Evolutionary conservation across 805 yeast species (phyloP), one percentile per base, ranked within the genome.

Genomic region (Pichia occidentalis): DNA sequence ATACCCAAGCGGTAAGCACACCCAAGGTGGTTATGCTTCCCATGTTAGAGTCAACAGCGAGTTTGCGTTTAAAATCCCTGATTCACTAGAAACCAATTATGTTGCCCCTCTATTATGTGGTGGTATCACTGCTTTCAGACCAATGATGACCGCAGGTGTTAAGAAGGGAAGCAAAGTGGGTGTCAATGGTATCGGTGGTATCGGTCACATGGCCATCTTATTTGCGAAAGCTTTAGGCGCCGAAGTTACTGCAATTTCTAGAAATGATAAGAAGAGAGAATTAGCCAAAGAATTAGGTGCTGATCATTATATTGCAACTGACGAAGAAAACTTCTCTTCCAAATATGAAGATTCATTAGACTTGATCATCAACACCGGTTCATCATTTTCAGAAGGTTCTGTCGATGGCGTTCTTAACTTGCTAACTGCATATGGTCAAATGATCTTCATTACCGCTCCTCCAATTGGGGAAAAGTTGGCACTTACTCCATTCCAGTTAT

Each of bases 151-250:
- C 5, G 47, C 55, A n/a, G 69, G 67, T 25, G 65, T 62, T 49
- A 73, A 70, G 39, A 66, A 68, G 33, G 75, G 75, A 36, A 64
- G 64, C 44, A 65, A 60, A 36, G 73, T 73, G 34, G 80, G 76
- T 47, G 62, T 75, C 43, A 49, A 57, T 41, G 72, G 71, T 42
- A 58, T 67, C 40, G 72, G 72, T 44, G 72, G 72, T 21, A 61
- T 67, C 50, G 72, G 72, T 16, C 70, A 65, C 48, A 59, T 65
- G 63, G 67, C 70, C n/a, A 52, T 66, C 29, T 55, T 64, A 51
- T 68, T 75, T 42, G 77, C 80, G 27, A 68, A 71, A 46, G 80
- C 80, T 6, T 53, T 76, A 52, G 81, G 80, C 37, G 77, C 79
- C 22, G 68, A 73, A 44, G 80, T 75, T 21, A 64, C 68, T 34